These are phyloP conservation scores for Populus euphratica DNA, from an alignment of 345 rosid genomes.

Conservation along the genomic window DNA sequence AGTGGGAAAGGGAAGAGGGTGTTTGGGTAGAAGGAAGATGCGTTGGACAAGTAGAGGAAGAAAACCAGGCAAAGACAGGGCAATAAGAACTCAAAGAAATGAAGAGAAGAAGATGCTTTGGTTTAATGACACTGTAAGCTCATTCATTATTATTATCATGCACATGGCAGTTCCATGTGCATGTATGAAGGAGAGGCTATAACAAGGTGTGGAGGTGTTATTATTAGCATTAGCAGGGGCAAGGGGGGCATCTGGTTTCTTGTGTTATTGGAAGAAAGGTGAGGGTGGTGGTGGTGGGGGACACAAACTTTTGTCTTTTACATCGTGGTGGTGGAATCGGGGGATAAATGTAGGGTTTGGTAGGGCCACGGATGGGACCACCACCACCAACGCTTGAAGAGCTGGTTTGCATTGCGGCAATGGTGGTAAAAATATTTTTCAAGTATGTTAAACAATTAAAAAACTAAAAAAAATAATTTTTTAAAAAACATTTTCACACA, in stretches of 20 bases:
- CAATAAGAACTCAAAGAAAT: too few species aligned
- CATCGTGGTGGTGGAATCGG: constrained; percentile 11
- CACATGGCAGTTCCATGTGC: too few species aligned
- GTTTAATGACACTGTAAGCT: too few species aligned
- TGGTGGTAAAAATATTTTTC: too few species aligned
- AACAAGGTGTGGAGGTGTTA: background rate
- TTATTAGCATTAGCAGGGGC: background rate
- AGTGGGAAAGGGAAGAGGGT: background rate
- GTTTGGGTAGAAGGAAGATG: constrained; percentile 22
- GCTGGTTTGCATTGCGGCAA: too few species aligned
- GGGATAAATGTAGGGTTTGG: background rate
- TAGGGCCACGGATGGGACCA: background rate
- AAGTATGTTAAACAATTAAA: too few species aligned
- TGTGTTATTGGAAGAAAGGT: background rate
- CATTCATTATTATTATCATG: too few species aligned
- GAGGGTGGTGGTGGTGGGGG: background rate
- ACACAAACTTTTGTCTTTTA: constrained; percentile 3
- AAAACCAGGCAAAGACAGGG: background rate
- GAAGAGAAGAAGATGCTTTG: too few species aligned
- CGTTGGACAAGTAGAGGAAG: background rate
- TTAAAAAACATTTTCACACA: background rate
- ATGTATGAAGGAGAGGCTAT: too few species aligned
- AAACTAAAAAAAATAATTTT: too few species aligned
- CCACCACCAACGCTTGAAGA: background rate
- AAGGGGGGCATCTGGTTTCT: too few species aligned